Evolutionary conservation across 2,329 filamentous ascomycete species (phyloP).

Genomic region (Helotiales sp.): DNA sequence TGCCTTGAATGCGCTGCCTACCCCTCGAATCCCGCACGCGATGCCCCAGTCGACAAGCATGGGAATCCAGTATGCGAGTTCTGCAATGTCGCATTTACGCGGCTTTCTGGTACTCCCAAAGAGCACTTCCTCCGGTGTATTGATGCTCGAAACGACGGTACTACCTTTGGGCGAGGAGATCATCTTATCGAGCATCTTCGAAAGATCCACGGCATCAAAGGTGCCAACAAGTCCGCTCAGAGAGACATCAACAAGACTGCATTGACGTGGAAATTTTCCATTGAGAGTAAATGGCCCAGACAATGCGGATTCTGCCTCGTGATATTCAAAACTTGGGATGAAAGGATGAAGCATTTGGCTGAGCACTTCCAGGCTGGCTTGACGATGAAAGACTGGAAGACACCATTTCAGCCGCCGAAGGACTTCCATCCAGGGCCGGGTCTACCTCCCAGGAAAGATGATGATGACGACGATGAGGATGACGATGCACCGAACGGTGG

Average conservation of each 20-base stretch:
- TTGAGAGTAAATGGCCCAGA: constrained; percentile 17
- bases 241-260: constrained; percentile 6
- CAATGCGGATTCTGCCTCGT: constrained; percentile 11
- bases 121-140: constrained; percentile 16
- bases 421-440: neutral
- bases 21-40: neutral
- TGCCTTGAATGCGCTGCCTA: constrained; percentile 14
- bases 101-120: neutral
- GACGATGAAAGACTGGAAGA: neutral
- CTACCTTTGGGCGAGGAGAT: constrained; percentile 18
- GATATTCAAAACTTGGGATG: constrained; percentile 15
- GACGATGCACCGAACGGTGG: neutral
- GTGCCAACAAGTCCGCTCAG: neutral
- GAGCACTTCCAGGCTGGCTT: constrained; percentile 10
- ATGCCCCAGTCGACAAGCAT: neutral
- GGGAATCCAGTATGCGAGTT: constrained; percentile 11
- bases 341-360: constrained; percentile 18
- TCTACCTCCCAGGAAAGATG: neutral
- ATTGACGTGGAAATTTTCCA: constrained; percentile 12
- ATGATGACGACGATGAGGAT: constrained; percentile 6
- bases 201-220: constrained; percentile 6
- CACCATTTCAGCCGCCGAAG: neutral
- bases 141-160: constrained; percentile 5
- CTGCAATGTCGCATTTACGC: constrained; percentile 5
- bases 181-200: constrained; percentile 20